Conservation (phyloP, 2,329 filamentous ascomycete species). For the Amauroascus verrucosus region DNA sequence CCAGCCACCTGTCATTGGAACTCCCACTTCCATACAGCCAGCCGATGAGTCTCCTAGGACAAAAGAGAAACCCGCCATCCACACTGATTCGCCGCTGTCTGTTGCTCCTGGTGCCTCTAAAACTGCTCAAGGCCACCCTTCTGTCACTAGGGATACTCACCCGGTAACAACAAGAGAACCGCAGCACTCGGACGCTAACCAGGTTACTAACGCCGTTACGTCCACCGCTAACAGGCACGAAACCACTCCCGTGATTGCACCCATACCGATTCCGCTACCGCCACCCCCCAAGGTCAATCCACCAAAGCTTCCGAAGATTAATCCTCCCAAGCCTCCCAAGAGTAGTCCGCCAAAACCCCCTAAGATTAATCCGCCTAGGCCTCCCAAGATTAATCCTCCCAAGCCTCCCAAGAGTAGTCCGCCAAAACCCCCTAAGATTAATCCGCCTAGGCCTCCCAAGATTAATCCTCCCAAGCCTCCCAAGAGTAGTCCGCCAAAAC, state of each 20-base stretch:
- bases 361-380: no score
- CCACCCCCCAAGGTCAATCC: neutral
- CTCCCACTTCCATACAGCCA: neutral
- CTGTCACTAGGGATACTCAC: no score
- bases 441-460: conserved; percentile 22
- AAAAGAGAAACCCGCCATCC: neutral
- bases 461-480: conserved; percentile 11
- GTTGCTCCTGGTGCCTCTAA: neutral
- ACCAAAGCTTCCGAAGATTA: no score
- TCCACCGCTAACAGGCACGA: neutral
- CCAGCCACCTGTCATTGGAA: neutral
- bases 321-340: no score
- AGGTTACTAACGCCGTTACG: neutral
- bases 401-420: conserved; percentile 17
- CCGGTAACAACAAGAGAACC: neutral
- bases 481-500: neutral
- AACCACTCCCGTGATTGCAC: neutral
- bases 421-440: no score
- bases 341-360: no score
- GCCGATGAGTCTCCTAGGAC: neutral
- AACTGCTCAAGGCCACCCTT: neutral
- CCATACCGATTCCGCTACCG: neutral
- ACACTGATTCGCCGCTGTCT: neutral
- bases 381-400: conserved; percentile 12
- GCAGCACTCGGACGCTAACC: neutral